A percentile compares a stretch with the other conserved stretches of the same genome.
Evolutionary conservation across 345 rosid species (phyloP).

Genomic region (Eucalyptus coolabah): DNA sequence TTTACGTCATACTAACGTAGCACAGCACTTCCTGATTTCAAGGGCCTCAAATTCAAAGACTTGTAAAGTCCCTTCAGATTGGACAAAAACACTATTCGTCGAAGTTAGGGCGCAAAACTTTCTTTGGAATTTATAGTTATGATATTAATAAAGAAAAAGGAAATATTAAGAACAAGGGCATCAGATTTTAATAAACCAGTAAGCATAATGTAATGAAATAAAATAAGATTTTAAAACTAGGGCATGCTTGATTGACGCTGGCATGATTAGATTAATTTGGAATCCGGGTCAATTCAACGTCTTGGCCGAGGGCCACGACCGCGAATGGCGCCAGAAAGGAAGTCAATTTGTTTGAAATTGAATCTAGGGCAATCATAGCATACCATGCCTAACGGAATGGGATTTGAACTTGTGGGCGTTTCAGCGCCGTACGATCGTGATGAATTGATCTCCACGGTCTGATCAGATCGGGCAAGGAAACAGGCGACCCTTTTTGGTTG

Average conservation of each 20-base stretch:
- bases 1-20: fast-evolving
- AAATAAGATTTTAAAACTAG: background rate
- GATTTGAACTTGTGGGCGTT: background rate
- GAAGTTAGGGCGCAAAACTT: background rate
- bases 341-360: background rate
- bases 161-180: background rate
- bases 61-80: fast-evolving
- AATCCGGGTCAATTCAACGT: background rate
- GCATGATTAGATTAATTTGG: background rate
- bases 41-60: too few species aligned
- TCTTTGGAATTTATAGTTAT: fast-evolving
- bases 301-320: background rate
- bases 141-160: background rate
- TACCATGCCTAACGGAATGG: background rate
- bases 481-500: background rate
- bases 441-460: background rate
- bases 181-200: background rate
- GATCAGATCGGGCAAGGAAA: background rate
- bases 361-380: background rate
- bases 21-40: fast-evolving
- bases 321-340: background rate
- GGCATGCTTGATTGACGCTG: background rate
- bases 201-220: background rate
- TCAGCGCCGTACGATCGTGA: background rate
- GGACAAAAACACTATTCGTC: background rate